phyloP scores from a whole-genome alignment of 768 basidiomycete species.

The Hirschioporus abietinus region DNA sequence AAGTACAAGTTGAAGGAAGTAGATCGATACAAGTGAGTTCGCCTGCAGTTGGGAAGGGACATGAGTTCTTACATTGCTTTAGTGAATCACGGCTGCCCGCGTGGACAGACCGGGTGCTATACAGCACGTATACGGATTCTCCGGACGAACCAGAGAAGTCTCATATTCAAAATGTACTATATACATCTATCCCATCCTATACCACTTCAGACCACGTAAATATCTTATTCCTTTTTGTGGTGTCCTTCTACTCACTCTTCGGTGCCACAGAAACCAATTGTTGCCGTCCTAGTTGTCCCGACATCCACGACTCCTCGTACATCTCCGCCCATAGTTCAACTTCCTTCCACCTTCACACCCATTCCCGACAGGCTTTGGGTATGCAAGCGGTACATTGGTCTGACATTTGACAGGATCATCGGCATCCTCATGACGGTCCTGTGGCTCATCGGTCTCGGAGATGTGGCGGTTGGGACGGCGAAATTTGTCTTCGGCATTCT shows the following conservation, averaged over 20 bases:
- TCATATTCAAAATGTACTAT: constrained; percentile 59
- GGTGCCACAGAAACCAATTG: constrained; percentile 72
- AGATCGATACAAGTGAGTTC: constrained; percentile 70
- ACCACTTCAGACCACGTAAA: constrained; percentile 87
- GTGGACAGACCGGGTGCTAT: constrained; percentile 93
- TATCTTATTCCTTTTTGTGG: constrained; percentile 8
- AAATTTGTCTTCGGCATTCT: constrained; percentile 65
- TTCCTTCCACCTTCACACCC: constrained; percentile 48
- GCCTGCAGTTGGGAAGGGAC: constrained; percentile 8
- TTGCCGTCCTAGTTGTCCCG: constrained; percentile 64
- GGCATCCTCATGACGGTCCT: constrained; percentile 80
- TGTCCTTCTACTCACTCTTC: constrained; percentile 5
- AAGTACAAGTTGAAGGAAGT: constrained; percentile 81
- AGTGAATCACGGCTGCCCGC: constrained; percentile 74
- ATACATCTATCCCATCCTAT: constrained; percentile 78
- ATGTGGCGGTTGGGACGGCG: constrained; percentile 59
- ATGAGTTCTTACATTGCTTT: constrained; percentile 6
- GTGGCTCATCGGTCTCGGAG: constrained; percentile 72
- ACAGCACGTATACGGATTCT: constrained; percentile 68
- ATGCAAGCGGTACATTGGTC: constrained; percentile 61
- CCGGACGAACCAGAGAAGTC: constrained; percentile 46
- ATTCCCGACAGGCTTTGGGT: constrained; percentile 46
- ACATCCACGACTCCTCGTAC: constrained; percentile 27
- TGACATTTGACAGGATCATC: constrained; percentile 62
- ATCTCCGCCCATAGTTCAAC: constrained; percentile 37